These are phyloP conservation scores for Barnettozyma californica DNA, from an alignment of 805 yeast species.

Conservation along the genomic window DNA sequence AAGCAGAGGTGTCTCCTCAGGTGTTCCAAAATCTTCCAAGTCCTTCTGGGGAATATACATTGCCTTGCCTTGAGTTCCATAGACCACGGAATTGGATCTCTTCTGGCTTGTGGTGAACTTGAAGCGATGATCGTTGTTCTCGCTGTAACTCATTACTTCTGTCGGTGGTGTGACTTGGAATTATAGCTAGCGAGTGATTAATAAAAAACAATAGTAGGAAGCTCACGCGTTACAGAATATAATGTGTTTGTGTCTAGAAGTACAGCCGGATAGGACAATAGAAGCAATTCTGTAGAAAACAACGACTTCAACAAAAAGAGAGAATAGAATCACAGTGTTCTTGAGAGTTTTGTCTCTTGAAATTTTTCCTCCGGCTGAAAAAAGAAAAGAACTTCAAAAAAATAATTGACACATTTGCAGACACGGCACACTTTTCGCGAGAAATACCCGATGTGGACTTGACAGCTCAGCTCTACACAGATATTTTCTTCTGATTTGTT, in stretches of 20 bases:
- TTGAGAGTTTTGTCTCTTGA: background rate
- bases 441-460: background rate
- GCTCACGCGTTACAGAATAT: no score
- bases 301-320: no score
- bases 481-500: no score
- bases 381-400: background rate
- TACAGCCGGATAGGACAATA: background rate
- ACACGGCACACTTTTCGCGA: slow-evolving; percentile 6
- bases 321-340: background rate
- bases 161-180: background rate
- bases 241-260: no score
- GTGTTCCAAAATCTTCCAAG: background rate
- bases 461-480: background rate
- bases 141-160: slow-evolving; percentile 2
- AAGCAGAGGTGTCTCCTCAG: slow-evolving; percentile 13
- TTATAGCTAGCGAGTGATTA: background rate
- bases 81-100: slow-evolving; percentile 21
- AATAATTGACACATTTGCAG: slow-evolving; percentile 6
- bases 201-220: background rate
- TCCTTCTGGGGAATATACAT: slow-evolving; percentile 17
- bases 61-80: slow-evolving; percentile 23
- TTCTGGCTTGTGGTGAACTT: slow-evolving; percentile 22
- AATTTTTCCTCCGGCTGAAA: background rate
- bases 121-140: slow-evolving; percentile 18
- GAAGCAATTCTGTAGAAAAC: no score